Percentiles rank a stretch among this genome's conserved stretches.
Evolutionary conservation across 306 rosid species (phyloP).

Genomic region (Vigna angularis): DNA sequence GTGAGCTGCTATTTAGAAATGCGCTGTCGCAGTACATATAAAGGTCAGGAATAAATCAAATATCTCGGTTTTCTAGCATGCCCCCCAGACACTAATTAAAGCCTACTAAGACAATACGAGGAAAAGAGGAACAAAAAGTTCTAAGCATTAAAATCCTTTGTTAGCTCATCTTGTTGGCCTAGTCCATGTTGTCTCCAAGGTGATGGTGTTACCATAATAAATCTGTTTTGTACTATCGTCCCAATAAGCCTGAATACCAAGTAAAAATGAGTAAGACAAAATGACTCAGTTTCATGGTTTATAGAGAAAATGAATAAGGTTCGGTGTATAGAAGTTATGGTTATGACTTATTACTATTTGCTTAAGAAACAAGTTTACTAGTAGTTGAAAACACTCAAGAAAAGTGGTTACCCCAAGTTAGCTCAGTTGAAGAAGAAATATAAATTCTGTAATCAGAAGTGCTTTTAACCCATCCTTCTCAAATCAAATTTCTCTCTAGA

Average conservation of each 20-base stretch:
- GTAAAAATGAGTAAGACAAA: background rate
- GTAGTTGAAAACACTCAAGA: background rate
- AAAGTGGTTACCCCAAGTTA: background rate
- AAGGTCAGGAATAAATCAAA: background rate
- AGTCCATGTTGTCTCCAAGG: conserved; percentile 85
- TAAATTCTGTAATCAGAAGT: background rate
- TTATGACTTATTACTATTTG: too few species aligned
- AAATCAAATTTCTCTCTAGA: conserved; percentile 19
- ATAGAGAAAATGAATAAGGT: background rate
- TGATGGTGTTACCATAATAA: conserved; percentile 76
- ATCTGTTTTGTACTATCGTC: conserved; percentile 83
- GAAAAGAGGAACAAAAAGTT: conserved; percentile 1
- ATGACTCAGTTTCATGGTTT: conserved; percentile 13
- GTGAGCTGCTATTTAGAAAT: background rate
- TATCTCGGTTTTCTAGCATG: conserved; percentile 7
- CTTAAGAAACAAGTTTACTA: too few species aligned
- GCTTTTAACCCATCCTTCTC: conserved; percentile 29
- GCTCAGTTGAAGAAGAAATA: background rate
- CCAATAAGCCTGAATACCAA: conserved; percentile 73
- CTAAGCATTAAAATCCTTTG: background rate
- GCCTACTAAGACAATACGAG: background rate
- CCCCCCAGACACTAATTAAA: conserved; percentile 13
- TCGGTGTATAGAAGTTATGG: too few species aligned
- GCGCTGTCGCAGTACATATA: background rate
- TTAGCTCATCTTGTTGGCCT: conserved; percentile 48